phyloP scores from a whole-genome alignment of 2,329 filamentous ascomycete species.

The Arachnopeziza araneosa region DNA sequence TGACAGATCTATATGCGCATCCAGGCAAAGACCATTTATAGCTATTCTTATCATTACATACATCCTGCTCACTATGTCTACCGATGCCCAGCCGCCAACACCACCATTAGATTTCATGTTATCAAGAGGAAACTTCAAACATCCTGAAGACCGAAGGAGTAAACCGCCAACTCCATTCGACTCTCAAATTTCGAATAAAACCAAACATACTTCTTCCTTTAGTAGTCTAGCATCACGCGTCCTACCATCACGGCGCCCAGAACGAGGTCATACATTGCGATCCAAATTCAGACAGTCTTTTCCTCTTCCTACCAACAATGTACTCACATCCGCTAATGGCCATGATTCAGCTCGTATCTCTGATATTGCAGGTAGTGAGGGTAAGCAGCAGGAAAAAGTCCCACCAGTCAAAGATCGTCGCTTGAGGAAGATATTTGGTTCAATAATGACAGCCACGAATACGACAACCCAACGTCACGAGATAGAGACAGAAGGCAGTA shows the following conservation, averaged over 20 bases:
- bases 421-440: neutral
- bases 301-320: neutral
- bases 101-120: neutral
- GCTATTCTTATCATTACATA: neutral
- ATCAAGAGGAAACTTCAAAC: neutral
- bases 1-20: neutral
- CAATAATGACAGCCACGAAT: neutral
- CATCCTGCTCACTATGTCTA: slow-evolving; percentile 4
- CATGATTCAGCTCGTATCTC: neutral
- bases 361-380: neutral
- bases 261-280: slow-evolving; percentile 13
- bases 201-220: slow-evolving; percentile 12
- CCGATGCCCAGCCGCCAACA: slow-evolving; percentile 4
- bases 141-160: neutral
- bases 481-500: neutral
- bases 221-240: slow-evolving; percentile 10
- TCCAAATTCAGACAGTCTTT: neutral
- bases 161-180: slow-evolving; percentile 6
- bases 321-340: neutral
- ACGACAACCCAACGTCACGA: neutral
- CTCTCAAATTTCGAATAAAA: neutral
- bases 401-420: neutral
- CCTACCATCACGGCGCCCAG: slow-evolving; percentile 9
- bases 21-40: neutral
- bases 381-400: neutral